Evolutionary conservation across 169 alveolate species (phyloP), one percentile per base, ranked within the genome.

Genomic region (Theileria equi): DNA sequence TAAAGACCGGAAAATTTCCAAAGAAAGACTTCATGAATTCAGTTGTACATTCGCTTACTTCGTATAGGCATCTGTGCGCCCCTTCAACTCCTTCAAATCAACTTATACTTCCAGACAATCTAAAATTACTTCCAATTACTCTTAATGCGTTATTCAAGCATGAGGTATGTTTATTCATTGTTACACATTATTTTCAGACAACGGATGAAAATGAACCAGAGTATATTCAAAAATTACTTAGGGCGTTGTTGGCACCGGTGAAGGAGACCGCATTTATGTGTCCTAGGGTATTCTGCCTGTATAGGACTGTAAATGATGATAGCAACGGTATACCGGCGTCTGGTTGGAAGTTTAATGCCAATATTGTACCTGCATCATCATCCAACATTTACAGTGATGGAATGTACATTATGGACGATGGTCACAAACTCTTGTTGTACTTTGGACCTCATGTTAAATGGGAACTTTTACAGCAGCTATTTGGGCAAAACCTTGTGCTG

Each of bases 51-150:
- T 3, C 45, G 32, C 73, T 74, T 23, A 36, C 62, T 36, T 19
- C 65, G 29, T 74, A 74, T 50, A 62, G 84, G 2, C 36, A 31
- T n/a, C 57, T 74, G 1, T 74, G 84, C 53, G 84, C 80, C 11
- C 65, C 81, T 8, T 29, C 89, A 19, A 85, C 94, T 5, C 88
- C 90, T 10, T 82, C 80, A 19, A 91, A 90, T n/a, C 95, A 90
- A 67, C 88, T 90, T 11, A 88, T 90, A 19, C 84, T 90, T 21
- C 95, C 95, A 31, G 94, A 90, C 38, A 80, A 92, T 48, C 87
- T 90, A 32, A 89, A 90, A 66, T 53, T 80, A 36, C 76, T 90
- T 23, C 95, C 93, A 34, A 69, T 87, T 6, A 70, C 69, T 48
- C 48, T 81, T n/a, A 84, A 77, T 53, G 70, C 93, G 13, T 40